A percentile compares a stretch with the other conserved stretches of the same genome.
Evolutionary conservation across 2,329 filamentous ascomycete genomes (phyloP).

Genomic region (Pseudocercospora ulei): DNA sequence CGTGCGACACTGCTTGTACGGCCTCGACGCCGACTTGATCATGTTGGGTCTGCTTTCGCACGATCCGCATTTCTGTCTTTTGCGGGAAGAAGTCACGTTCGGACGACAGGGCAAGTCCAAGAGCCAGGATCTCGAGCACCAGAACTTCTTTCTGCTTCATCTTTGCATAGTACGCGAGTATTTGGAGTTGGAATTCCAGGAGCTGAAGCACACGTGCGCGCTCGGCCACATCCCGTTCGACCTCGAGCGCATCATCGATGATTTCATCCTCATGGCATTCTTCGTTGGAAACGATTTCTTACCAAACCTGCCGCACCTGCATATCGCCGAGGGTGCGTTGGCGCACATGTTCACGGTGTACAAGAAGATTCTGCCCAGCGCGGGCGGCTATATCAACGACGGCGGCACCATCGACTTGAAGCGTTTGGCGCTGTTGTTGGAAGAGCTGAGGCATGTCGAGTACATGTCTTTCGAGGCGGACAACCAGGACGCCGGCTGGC

Average conservation of each 20-base stretch:
- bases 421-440: constrained; percentile 64
- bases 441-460: constrained; percentile 80
- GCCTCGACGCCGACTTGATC: constrained; percentile 92
- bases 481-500: constrained; percentile 80
- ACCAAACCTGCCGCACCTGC: constrained; percentile 86
- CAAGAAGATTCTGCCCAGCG: constrained; percentile 76
- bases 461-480: constrained; percentile 88
- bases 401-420: constrained; percentile 81
- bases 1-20: constrained; percentile 91
- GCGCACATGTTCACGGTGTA: constrained; percentile 97
- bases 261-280: constrained; percentile 99
- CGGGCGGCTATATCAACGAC: constrained; percentile 94
- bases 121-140: constrained; percentile 92
- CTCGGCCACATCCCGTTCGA: constrained; percentile 68
- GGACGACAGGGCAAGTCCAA: constrained; percentile 78
- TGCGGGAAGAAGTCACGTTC: constrained; percentile 96
- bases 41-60: constrained; percentile 96
- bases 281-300: constrained; percentile 99
- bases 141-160: constrained; percentile 97
- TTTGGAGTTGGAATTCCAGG: constrained; percentile 91
- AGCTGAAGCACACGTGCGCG: constrained; percentile 63
- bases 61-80: constrained; percentile 93
- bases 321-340: constrained; percentile 96
- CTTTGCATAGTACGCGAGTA: constrained; percentile 97
- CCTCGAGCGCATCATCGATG: constrained; percentile 92